Percentiles rank a stretch among this genome's conserved stretches.
phyloP scores from a whole-genome alignment of 2,329 filamentous ascomycete species.

The Diaporthe citrichinensis region DNA sequence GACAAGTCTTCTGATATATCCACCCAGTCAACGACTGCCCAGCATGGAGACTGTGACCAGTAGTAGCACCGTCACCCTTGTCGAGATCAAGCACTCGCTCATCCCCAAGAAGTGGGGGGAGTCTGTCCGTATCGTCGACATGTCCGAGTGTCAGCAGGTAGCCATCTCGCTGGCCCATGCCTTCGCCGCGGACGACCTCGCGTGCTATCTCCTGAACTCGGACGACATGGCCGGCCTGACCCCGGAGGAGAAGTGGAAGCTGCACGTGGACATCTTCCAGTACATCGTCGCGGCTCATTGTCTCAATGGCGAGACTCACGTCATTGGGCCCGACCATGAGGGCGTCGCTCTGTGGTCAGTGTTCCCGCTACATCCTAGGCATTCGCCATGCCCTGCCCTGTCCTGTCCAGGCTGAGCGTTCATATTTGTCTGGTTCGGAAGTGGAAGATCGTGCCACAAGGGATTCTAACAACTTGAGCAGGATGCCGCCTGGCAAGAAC shows the following conservation, averaged over 20 bases:
- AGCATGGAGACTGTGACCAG: constrained; percentile 60
- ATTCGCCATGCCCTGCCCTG: not conserved
- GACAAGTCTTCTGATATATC: not conserved
- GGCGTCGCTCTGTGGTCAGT: constrained; percentile 84
- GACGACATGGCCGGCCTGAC: constrained; percentile 75
- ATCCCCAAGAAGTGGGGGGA: constrained; percentile 67
- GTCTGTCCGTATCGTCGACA: constrained; percentile 73
- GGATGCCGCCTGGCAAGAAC: constrained; percentile 82
- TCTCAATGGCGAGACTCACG: constrained; percentile 80
- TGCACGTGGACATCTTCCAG: constrained; percentile 83
- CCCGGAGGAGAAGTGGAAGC: constrained; percentile 78
- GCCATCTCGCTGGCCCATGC: constrained; percentile 81
- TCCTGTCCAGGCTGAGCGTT: not conserved
- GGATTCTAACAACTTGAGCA: constrained; percentile 50
- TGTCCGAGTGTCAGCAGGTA: constrained; percentile 79
- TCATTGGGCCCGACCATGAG: constrained; percentile 82
- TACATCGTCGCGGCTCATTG: constrained; percentile 84
- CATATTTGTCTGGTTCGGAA: not conserved
- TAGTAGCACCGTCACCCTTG: constrained; percentile 48
- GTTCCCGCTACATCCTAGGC: not conserved
- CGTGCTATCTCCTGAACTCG: constrained; percentile 81
- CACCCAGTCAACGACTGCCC: constrained; percentile 43
- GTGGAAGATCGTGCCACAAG: not conserved
- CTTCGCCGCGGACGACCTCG: constrained; percentile 81
- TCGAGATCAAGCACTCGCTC: constrained; percentile 59